phyloP scores from a whole-genome alignment of 148 eudicot species.

The Selenicereus undatus region DNA sequence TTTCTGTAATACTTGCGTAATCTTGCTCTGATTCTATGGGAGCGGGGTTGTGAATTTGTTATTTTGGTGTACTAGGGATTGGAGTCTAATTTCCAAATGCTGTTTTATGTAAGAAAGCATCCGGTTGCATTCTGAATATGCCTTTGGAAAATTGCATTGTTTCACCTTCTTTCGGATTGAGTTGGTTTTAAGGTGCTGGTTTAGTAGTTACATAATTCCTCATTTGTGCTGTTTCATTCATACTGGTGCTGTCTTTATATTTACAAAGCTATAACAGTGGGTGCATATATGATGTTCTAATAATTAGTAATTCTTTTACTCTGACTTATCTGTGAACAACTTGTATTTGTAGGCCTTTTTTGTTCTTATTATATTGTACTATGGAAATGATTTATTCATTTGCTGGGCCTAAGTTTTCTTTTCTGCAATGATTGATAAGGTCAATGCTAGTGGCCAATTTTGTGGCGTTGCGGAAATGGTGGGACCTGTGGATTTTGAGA shows the following conservation, averaged over 20 bases:
- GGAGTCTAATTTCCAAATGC: neutral
- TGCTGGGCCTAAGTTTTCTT: neutral
- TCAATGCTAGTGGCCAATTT: slow-evolving; percentile 95
- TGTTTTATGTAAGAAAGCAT: neutral
- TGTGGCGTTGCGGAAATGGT: slow-evolving; percentile 96
- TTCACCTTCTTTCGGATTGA: neutral
- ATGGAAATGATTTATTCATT: neutral
- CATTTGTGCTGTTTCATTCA: neutral
- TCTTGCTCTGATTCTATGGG: neutral
- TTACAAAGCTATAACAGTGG: neutral
- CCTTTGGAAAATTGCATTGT: neutral
- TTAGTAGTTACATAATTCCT: neutral
- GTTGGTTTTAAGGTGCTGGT: neutral
- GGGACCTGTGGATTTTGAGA: slow-evolving; percentile 86
- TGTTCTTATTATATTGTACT: neutral
- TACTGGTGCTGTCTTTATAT: neutral
- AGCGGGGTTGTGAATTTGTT: neutral
- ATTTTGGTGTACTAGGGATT: no score
- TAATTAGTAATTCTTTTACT: neutral
- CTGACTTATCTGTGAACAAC: no score
- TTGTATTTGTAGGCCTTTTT: neutral
- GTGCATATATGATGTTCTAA: neutral
- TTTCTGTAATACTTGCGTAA: neutral
- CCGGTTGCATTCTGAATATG: neutral
- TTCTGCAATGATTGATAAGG: slow-evolving; percentile 35